Conservation (phyloP, 1,284 basidiomycete genomes). For the Apiotrichum gracile region DNA sequence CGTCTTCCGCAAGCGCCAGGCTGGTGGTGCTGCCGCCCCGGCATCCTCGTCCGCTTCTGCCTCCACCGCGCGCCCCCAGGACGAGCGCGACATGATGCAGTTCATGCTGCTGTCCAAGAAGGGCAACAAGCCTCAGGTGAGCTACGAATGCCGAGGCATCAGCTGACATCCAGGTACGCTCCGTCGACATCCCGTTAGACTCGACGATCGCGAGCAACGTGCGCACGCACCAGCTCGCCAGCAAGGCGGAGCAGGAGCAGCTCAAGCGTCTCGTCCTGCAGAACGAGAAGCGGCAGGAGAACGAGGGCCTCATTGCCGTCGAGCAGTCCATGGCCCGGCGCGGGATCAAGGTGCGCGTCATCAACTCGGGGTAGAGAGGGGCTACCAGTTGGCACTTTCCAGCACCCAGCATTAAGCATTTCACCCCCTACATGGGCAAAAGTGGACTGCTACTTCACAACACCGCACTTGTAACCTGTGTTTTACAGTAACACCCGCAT, state of each 20-base stretch:
- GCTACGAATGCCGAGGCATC: slow-evolving; percentile 16
- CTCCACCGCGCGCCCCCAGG: neutral
- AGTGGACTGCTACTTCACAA: too few relatives aligned
- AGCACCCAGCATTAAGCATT: too few relatives aligned
- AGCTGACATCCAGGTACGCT: slow-evolving; percentile 57
- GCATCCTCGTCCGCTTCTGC: neutral
- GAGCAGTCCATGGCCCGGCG: slow-evolving; percentile 31
- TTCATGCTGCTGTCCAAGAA: slow-evolving; percentile 92
- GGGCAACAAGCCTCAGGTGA: slow-evolving; percentile 84
- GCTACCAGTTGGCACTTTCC: neutral
- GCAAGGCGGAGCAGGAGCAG: slow-evolving; percentile 90
- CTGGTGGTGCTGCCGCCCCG: slow-evolving; percentile 35
- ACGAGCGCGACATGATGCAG: slow-evolving; percentile 58
- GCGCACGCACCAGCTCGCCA: slow-evolving; percentile 78
- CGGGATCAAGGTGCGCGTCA: slow-evolving; percentile 36
- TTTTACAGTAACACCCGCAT: too few relatives aligned
- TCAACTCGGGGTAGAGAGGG: slow-evolving; percentile 10
- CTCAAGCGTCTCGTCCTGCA: slow-evolving; percentile 73
- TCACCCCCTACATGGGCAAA: too few relatives aligned
- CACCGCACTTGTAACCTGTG: too few relatives aligned
- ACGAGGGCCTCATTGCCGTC: slow-evolving; percentile 18
- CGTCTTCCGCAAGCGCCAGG: slow-evolving; percentile 61
- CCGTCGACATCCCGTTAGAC: slow-evolving; percentile 77
- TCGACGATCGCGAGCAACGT: slow-evolving; percentile 85
- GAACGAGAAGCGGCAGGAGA: slow-evolving; percentile 48